Evolutionary conservation across 805 yeast genomes (phyloP).

Genomic region (Monosporozyma aerobia): DNA sequence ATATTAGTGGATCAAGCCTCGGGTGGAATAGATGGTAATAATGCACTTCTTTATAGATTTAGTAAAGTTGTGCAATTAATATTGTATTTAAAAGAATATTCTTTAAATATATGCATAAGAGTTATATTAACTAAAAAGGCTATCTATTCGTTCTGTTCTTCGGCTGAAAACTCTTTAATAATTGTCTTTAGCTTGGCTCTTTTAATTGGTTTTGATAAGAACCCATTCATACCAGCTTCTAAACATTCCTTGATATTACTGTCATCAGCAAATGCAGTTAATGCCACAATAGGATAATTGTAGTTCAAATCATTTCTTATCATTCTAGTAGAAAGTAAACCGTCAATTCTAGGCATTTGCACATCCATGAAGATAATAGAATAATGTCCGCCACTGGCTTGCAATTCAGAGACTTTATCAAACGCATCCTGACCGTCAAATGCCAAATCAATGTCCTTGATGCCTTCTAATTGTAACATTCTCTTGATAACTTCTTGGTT

Average conservation of each 20-base stretch:
- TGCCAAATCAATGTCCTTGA: constrained; percentile 62
- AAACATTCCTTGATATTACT: constrained; percentile 79
- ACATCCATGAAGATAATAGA: constrained; percentile 92
- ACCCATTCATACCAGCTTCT: constrained; percentile 88
- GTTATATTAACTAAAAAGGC: not conserved
- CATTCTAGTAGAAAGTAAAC: constrained; percentile 69
- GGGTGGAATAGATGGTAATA: too few species aligned
- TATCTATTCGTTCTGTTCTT: not conserved
- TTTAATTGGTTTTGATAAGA: constrained; percentile 79
- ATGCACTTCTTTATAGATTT: too few species aligned
- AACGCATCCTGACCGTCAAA: constrained; percentile 89
- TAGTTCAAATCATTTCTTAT: constrained; percentile 57
- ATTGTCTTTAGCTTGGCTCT: constrained; percentile 57
- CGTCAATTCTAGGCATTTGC: constrained; percentile 93
- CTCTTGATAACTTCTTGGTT: constrained; percentile 90
- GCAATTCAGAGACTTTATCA: constrained; percentile 45
- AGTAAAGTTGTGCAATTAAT: not conserved
- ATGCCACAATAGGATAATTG: constrained; percentile 75
- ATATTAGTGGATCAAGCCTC: too few species aligned
- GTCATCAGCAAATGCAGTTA: constrained; percentile 93
- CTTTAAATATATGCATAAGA: constrained; percentile 17
- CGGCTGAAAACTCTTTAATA: constrained; percentile 28
- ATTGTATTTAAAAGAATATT: not conserved
- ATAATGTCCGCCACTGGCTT: constrained; percentile 36
- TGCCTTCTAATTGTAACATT: constrained; percentile 81